These are phyloP conservation scores for Colletotrichum shisoi DNA, from an alignment of 2,329 filamentous ascomycete genomes.

Conservation along the genomic window DNA sequence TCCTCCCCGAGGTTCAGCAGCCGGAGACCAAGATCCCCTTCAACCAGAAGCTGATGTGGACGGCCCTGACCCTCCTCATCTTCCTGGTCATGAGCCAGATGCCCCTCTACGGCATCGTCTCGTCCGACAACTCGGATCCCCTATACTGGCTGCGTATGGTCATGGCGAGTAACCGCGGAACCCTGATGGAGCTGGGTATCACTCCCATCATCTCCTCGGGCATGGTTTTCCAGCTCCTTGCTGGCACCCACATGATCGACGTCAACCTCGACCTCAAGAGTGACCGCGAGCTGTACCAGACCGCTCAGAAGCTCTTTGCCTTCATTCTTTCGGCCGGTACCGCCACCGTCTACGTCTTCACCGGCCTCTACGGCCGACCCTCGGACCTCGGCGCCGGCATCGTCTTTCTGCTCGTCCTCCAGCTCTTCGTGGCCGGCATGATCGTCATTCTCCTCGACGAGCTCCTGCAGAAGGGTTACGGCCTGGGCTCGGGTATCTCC, in stretches of 20 bases:
- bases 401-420: constrained; percentile 96
- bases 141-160: constrained; percentile 99
- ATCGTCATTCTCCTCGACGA: constrained; percentile 99
- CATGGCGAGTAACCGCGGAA: constrained; percentile 97
- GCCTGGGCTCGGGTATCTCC: constrained; percentile 96
- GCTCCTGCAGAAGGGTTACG: constrained; percentile 98
- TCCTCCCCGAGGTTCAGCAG: constrained; percentile 98
- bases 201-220: constrained; percentile 99
- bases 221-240: constrained; percentile 99
- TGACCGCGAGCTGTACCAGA: constrained; percentile 99
- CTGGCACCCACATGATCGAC: constrained; percentile 98
- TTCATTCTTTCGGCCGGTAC: constrained; percentile 98
- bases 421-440: constrained; percentile 95
- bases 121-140: constrained; percentile 96
- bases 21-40: constrained; percentile 98
- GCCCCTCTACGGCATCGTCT: constrained; percentile 98
- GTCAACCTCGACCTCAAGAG: constrained; percentile 99
- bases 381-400: constrained; percentile 97
- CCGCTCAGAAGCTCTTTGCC: constrained; percentile 97
- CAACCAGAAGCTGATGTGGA: constrained; percentile 98
- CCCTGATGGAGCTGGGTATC: constrained; percentile 94
- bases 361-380: constrained; percentile 94
- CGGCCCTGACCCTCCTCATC: constrained; percentile 91
- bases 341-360: constrained; percentile 97
- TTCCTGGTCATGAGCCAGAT: constrained; percentile 99